These are phyloP conservation scores for Pichia sp. DNA, from an alignment of 1,139 yeast species.

Conservation along the genomic window DNA sequence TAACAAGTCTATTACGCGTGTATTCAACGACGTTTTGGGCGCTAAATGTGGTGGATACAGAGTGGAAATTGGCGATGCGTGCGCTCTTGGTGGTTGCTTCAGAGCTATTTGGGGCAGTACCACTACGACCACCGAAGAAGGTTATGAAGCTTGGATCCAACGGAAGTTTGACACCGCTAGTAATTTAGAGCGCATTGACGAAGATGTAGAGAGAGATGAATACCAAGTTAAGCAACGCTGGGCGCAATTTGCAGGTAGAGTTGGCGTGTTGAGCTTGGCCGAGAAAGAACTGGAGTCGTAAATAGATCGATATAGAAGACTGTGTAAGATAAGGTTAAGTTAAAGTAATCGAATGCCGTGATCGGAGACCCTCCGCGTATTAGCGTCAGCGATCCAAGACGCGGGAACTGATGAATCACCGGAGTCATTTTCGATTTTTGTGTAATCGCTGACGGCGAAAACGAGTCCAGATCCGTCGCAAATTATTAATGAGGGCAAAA, in stretches of 20 bases:
- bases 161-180: constrained; percentile 33
- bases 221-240: constrained; percentile 23
- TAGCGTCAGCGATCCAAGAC: no score
- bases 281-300: constrained; percentile 28
- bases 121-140: constrained; percentile 10
- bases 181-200: constrained; percentile 31
- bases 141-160: constrained; percentile 39
- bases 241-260: constrained; percentile 43
- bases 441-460: no score
- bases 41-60: constrained; percentile 56
- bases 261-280: constrained; percentile 45
- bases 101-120: constrained; percentile 56
- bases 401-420: no score
- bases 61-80: constrained; percentile 79
- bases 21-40: constrained; percentile 67
- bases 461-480: no score
- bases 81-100: constrained; percentile 93
- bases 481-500: no score
- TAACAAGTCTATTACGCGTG: constrained; percentile 57
- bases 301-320: no score
- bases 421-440: no score
- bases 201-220: constrained; percentile 28
- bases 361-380: no score
- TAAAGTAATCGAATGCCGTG: no score
- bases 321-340: no score